phyloP scores from a whole-genome alignment of 352 stramenopile genomes.

The Saprolegnia parasitica region DNA sequence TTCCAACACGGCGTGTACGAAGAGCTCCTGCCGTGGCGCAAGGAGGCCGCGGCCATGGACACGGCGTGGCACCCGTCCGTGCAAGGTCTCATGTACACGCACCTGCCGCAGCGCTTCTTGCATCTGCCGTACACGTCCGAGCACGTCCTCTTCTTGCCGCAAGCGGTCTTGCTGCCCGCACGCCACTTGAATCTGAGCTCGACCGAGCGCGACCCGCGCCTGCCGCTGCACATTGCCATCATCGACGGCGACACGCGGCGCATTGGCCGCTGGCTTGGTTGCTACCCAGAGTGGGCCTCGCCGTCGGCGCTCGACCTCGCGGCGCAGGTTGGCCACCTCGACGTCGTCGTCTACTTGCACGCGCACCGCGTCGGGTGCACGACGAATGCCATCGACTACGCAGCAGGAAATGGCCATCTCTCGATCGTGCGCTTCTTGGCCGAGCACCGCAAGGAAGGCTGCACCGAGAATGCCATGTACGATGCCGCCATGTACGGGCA shows the following conservation, averaged over 20 bases:
- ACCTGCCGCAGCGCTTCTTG: not conserved
- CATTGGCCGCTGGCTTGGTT: not conserved
- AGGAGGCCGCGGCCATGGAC: not conserved
- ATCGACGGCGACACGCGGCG: not conserved
- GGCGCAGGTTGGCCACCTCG: slow-evolving; percentile 35
- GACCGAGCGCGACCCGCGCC: not conserved
- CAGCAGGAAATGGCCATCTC: slow-evolving; percentile 38
- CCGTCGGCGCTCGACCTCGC: slow-evolving; percentile 36
- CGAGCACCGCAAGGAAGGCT: slow-evolving; percentile 40
- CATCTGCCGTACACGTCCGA: not conserved
- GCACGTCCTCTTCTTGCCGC: not conserved
- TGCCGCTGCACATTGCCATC: slow-evolving; percentile 6
- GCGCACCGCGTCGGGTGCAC: slow-evolving; percentile 33
- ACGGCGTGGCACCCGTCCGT: not conserved
- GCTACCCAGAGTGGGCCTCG: not conserved
- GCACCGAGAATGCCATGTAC: slow-evolving; percentile 37
- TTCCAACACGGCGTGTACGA: slow-evolving; percentile 1
- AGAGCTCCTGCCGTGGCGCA: not conserved
- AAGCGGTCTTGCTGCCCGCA: not conserved
- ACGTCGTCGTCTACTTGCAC: slow-evolving; percentile 38
- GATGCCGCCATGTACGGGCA: slow-evolving; percentile 40
- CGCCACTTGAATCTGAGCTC: not conserved
- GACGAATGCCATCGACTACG: slow-evolving; percentile 40
- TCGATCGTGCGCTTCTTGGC: slow-evolving; percentile 42
- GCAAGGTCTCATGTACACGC: not conserved